Percentiles rank a stretch among this genome's conserved stretches.
These are phyloP conservation scores for Starmerella stigmatis DNA, from an alignment of 805 yeast genomes.

Conservation along the genomic window DNA sequence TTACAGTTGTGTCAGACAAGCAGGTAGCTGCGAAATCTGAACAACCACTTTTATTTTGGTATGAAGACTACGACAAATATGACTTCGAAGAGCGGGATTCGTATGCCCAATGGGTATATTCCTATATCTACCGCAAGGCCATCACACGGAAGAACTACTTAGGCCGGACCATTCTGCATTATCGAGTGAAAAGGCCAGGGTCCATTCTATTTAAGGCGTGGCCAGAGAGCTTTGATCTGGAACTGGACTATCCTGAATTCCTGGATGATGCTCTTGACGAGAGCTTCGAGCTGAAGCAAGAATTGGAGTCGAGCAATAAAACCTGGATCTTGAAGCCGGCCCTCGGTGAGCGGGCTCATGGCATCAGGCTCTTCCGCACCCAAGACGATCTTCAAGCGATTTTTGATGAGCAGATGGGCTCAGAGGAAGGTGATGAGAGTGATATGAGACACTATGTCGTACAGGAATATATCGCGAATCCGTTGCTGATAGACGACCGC, in stretches of 20 bases:
- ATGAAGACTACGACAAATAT: constrained; percentile 81
- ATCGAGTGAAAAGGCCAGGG: constrained; percentile 60
- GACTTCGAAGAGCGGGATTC: constrained; percentile 48
- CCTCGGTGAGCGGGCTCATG: constrained; percentile 96
- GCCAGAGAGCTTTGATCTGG: constrained; percentile 70
- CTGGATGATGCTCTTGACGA: constrained; percentile 90
- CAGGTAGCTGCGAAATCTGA: neutral
- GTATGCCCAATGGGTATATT: constrained; percentile 17
- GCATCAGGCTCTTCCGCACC: constrained; percentile 71
- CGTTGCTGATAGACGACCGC: constrained; percentile 57
- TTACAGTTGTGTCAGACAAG: neutral
- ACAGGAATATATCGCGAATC: constrained; percentile 65
- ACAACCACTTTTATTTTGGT: constrained; percentile 41
- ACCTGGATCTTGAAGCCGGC: constrained; percentile 91
- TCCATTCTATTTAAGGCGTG: constrained; percentile 50
- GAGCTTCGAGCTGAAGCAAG: constrained; percentile 75
- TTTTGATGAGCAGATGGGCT: constrained; percentile 78
- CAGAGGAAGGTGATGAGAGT: constrained; percentile 52
- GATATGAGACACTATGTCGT: constrained; percentile 72
- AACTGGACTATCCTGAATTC: constrained; percentile 91
- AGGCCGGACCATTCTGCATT: constrained; percentile 72
- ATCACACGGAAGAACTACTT: constrained; percentile 82
- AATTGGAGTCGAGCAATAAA: constrained; percentile 48
- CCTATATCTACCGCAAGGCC: constrained; percentile 80
- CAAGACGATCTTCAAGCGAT: constrained; percentile 70